Base-by-base conservation (phyloP, 116 monocot genomes). In the Dioscorea cayenensis region DNA sequence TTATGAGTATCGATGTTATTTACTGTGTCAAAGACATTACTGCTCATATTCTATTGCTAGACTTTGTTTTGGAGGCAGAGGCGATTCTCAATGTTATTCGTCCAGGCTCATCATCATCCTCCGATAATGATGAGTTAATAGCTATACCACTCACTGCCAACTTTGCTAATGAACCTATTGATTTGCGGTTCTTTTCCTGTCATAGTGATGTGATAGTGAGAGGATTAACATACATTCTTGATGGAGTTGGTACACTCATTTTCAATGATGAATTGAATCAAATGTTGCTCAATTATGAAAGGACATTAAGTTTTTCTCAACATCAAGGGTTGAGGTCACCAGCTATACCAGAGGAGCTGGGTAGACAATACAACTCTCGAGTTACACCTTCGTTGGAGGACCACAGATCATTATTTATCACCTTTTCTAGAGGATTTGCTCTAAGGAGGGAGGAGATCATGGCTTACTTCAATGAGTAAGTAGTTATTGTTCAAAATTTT, bases 61-160 rank as follows among this genome's bases (percentile, higher is more conserved):
- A 27, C 7, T 65, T 36, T 28, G 48, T 65, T 5, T 13, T 37
- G 5, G 80, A 80, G 28, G 80, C 71, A 38, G 75, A 75, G 70
- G 70, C 71, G 19, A 75, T 80, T 4, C 80, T 80, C 37, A 70
- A 71, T 48, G 60, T 60, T 29, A 27, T 79, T 49, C 73, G 72
- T 16, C 73, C 68, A 48, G 73, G 68, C 19, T 29, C 43, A 14
- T 73, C 75, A 1, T 0, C 75, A 4, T 43, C 43, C 8, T 43
- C 43, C 8, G 43, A 43, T 6, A 43, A 43, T 43, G 36, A 49
- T 32, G 32, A 32, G 32, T 4, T 32, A 32, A 32, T 32, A 2
- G 18, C 38, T 43, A 7, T 79, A 3, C 63, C 69, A 14, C 58
- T 37, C 21, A 73, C 69, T 9, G 64, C 70, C 3, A 5, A 12